phyloP scores from a whole-genome alignment of 257 asterid species.

The Plantago major region DNA sequence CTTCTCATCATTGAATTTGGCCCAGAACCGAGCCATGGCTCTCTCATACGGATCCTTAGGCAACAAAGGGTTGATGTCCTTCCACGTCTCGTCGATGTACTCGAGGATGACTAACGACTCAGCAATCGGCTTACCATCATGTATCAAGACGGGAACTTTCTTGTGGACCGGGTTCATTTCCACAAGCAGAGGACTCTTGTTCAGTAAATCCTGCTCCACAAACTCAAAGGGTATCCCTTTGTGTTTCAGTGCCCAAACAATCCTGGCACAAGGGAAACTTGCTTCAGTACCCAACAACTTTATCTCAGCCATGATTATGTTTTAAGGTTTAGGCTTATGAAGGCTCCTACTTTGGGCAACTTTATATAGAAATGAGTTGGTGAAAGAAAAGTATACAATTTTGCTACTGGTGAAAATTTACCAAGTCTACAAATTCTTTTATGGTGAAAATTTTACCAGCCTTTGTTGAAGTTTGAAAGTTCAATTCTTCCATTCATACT shows the following conservation, averaged over 20 bases:
- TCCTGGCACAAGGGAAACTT: conserved; percentile 35
- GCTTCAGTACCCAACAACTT: conserved; percentile 32
- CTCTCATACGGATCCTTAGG: conserved; percentile 40
- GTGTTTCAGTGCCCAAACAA: conserved; percentile 41
- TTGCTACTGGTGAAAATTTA: too few species aligned
- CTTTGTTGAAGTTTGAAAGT: too few species aligned
- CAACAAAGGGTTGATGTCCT: conserved; percentile 21
- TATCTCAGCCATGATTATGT: conserved; percentile 23
- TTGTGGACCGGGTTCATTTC: conserved; percentile 42
- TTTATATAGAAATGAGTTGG: too few species aligned
- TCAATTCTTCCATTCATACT: too few species aligned
- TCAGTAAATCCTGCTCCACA: conserved; percentile 29
- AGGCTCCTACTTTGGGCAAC: too few species aligned
- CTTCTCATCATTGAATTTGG: conserved; percentile 46
- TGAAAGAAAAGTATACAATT: too few species aligned
- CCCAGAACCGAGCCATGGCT: conserved; percentile 49
- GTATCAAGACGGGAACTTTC: conserved; percentile 46
- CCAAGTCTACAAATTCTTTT: too few species aligned
- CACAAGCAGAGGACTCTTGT: conserved; percentile 43
- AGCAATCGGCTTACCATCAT: conserved; percentile 24
- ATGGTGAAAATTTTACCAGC: too few species aligned
- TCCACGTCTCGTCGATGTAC: conserved; percentile 47
- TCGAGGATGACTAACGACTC: conserved; percentile 43
- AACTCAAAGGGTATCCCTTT: conserved; percentile 34
- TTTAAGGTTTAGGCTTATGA: neutral